These are phyloP conservation scores for Ascochyta rabiei DNA, from an alignment of 2,329 filamentous ascomycete genomes.

Conservation along the genomic window DNA sequence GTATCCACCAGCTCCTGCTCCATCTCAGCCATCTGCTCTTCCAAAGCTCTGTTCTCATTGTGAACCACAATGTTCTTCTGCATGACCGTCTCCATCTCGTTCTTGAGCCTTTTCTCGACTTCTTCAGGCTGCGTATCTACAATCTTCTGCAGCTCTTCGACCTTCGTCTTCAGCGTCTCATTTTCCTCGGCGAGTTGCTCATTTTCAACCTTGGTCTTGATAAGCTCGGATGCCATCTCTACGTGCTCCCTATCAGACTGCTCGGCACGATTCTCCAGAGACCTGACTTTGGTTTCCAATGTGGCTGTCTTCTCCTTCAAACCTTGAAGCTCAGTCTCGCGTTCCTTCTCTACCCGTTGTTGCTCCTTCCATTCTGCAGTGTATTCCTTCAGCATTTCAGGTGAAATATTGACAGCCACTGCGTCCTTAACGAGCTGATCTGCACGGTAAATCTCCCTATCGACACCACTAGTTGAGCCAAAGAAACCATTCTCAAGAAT, in stretches of 20 bases:
- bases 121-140: slow-evolving; percentile 90
- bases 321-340: slow-evolving; percentile 79
- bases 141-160: slow-evolving; percentile 81
- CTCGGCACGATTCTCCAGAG: slow-evolving; percentile 85
- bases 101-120: slow-evolving; percentile 79
- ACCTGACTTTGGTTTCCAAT: slow-evolving; percentile 77
- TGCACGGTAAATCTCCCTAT: slow-evolving; percentile 95
- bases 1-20: slow-evolving; percentile 90
- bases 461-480: slow-evolving; percentile 83
- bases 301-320: slow-evolving; percentile 63
- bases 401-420: slow-evolving; percentile 82
- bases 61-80: slow-evolving; percentile 91
- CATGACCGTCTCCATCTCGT: slow-evolving; percentile 91
- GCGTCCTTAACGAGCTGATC: slow-evolving; percentile 93
- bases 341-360: slow-evolving; percentile 78
- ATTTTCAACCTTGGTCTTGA: slow-evolving; percentile 91
- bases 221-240: slow-evolving; percentile 85
- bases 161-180: slow-evolving; percentile 83
- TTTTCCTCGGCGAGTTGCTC: slow-evolving; percentile 88
- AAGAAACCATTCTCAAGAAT: slow-evolving; percentile 98
- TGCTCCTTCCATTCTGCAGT: slow-evolving; percentile 91
- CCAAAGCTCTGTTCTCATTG: slow-evolving; percentile 85
- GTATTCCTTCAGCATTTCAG: slow-evolving; percentile 81
- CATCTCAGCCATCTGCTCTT: slow-evolving; percentile 89
- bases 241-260: slow-evolving; percentile 90